Evolutionary conservation across 352 stramenopile genomes (phyloP).

Genomic region (Globisporangium abappressorium): DNA sequence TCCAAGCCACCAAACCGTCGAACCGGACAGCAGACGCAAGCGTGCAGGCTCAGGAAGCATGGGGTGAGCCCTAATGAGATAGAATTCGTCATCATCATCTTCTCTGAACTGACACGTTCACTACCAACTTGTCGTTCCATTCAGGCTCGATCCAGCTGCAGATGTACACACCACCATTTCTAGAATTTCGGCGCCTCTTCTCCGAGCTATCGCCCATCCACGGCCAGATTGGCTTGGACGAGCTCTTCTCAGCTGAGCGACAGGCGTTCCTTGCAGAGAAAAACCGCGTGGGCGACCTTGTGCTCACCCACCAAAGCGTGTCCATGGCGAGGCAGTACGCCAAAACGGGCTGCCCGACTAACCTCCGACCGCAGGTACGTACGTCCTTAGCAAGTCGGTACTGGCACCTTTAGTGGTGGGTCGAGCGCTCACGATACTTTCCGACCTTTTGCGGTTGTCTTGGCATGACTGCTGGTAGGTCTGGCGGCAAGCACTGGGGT

Average conservation of each 20-base stretch:
- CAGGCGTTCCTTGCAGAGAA: slow-evolving; percentile 62
- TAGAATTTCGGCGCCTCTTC: slow-evolving; percentile 45
- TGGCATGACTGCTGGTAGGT: slow-evolving; percentile 24
- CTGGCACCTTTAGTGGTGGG: not conserved
- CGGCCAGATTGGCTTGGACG: slow-evolving; percentile 67
- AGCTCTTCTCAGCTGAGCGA: slow-evolving; percentile 51
- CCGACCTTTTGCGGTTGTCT: not conserved
- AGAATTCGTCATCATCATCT: not conserved
- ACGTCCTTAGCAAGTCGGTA: not conserved
- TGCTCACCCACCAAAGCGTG: slow-evolving; percentile 56
- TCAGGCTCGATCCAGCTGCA: slow-evolving; percentile 63
- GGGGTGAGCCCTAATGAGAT: slow-evolving; percentile 23
- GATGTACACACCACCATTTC: slow-evolving; percentile 37
- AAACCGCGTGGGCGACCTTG: slow-evolving; percentile 58
- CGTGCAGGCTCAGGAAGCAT: slow-evolving; percentile 19
- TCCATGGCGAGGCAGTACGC: slow-evolving; percentile 75
- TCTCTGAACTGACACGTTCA: not conserved
- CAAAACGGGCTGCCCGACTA: slow-evolving; percentile 67
- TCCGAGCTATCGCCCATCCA: slow-evolving; percentile 43
- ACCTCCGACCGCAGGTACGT: slow-evolving; percentile 46
- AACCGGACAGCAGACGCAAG: slow-evolving; percentile 32
- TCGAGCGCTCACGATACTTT: not conserved
- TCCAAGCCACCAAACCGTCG: slow-evolving; percentile 56
- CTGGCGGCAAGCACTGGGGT: slow-evolving; percentile 53
- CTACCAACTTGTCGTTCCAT: not conserved